Evolutionary conservation across 306 rosid genomes (phyloP), one percentile per base, ranked within the genome.

Genomic region (Lathyrus aphaca): DNA sequence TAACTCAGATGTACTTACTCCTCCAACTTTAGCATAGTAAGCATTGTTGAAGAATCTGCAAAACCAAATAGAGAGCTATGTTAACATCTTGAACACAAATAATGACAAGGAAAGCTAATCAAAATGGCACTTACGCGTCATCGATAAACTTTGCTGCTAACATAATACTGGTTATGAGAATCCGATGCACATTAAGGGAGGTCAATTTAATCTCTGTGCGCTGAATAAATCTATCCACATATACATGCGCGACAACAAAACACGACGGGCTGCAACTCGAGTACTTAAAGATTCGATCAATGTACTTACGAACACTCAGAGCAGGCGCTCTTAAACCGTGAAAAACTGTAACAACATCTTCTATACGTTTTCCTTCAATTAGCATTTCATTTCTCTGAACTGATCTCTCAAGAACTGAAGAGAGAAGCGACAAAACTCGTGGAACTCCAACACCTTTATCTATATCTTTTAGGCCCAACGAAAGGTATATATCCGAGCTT

Each of bases 11-110:
- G 95, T 94, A 87, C 86, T 87, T 51, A 94, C 83, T 74, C 97
- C 99, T 58, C 99, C 99, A 43, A 91, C 99, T 84, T 73, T 94
- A 18, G 99, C 99, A 71, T 91, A 94, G 83, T 94, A 94, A 10
- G 97, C 97, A 73, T 91, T 94, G 84, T 91, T 88, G 77, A 82
- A 94, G 85, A 91, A 89, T 67, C 99, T 94, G 89, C 82, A 81
- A 68, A 76, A 80, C 76, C 66, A 74, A 14, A 48, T 35, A 66
- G 10, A 64, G 12, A n/a, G 39, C 56, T 19, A 19, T 8, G 14
- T 68, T 43, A 77, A 39, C 66, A 55, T 10, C 61, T 61, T 29
- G 29, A 18, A 39, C 64, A 39, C 64, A 66, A 29, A 32, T 19
- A 64, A n/a, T 15, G 65, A 56, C 12, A 8, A 13, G 6, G 45